Evolutionary conservation across 2,329 filamentous ascomycete species (phyloP), one percentile per base, ranked within the genome.

Genomic region (Diaporthe aspalathi): DNA sequence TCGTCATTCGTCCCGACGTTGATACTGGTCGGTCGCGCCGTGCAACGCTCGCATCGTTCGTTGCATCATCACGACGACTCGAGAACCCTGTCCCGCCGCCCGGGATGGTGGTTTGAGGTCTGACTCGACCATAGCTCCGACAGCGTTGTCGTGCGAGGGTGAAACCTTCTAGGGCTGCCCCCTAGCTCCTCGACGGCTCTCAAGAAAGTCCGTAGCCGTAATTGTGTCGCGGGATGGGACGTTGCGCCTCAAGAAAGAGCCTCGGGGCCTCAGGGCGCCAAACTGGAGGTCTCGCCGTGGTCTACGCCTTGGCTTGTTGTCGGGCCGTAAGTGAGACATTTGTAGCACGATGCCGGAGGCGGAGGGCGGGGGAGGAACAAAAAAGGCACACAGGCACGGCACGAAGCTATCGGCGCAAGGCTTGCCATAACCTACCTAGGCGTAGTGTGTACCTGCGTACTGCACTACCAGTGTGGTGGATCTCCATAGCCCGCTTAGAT

Each of bases 1-100:
- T 67, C 32, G 43, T 43, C 20, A 52, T 63, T 52, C 27, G 57
- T 52, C 52, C 27, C 38, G 22, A 47, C 38, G 4, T n/a, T n/a
- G 32, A 57, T 24, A 14, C 32, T 50, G 53, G 40, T 56, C 66
- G 45, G 49, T 50, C 66, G 54, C 16, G 53, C 49, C 52, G 52
- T 57, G 27, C 14, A 17, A 57, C 8, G 54, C 24, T 47, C 45
- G 66, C 52, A 38, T 68, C 40, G 60, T 52, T 56, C 40, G n/a
- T n/a, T n/a, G n/a, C n/a, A n/a, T n/a, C 68, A 70, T 67, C 62
- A 52, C 11, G 32, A 32, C 45, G 67, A 50, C 62, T 70, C 62
- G 60, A 53, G 27, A 24, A 63, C 60, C 60, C 43, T 63, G 60
- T 17, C 20, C 11, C 27, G 20, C 12, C 4, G n/a, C 43, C 60